phyloP scores from a whole-genome alignment of 495 filamentous ascomycete genomes.

The Aspergillus saccharolyticus region DNA sequence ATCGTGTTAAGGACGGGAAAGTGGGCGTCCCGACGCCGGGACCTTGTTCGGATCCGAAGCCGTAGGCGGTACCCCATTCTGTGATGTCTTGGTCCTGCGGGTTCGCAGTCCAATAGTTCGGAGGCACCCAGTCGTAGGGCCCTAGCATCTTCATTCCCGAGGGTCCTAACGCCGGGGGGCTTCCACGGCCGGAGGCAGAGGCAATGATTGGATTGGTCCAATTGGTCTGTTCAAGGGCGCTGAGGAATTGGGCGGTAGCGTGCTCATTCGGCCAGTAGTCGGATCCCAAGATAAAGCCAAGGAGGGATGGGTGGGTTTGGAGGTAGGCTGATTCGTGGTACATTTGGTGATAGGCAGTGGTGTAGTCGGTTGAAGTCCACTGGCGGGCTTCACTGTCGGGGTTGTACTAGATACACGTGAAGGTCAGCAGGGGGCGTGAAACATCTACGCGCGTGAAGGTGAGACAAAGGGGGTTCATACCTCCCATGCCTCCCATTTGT shows the following conservation, averaged over 20 bases:
- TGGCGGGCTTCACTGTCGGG: slow-evolving; percentile 42
- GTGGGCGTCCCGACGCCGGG: slow-evolving; percentile 60
- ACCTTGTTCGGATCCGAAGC: slow-evolving; percentile 58
- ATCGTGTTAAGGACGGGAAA: slow-evolving; percentile 47
- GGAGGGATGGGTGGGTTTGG: slow-evolving; percentile 52
- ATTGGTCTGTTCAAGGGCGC: slow-evolving; percentile 44
- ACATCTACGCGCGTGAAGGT: background rate
- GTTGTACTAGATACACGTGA: slow-evolving; percentile 38
- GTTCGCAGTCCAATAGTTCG: slow-evolving; percentile 57
- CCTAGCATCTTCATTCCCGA: slow-evolving; percentile 65
- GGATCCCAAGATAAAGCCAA: slow-evolving; percentile 54
- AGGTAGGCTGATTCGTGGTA: slow-evolving; percentile 56
- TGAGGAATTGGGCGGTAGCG: slow-evolving; percentile 47
- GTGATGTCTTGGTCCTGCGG: slow-evolving; percentile 11
- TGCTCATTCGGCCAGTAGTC: slow-evolving; percentile 59
- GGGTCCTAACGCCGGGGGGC: slow-evolving; percentile 44
- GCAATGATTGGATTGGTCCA: slow-evolving; percentile 55
- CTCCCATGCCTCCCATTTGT: slow-evolving; percentile 63
- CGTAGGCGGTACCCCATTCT: slow-evolving; percentile 49
- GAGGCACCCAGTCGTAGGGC: slow-evolving; percentile 64
- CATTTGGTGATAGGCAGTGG: slow-evolving; percentile 49
- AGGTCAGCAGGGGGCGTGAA: too few species aligned
- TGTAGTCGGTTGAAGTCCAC: slow-evolving; percentile 52
- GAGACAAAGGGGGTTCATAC: slow-evolving; percentile 13
- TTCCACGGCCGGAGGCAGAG: slow-evolving; percentile 53